phyloP scores from a whole-genome alignment of 1,284 basidiomycete species.

The Boletus smithii region DNA sequence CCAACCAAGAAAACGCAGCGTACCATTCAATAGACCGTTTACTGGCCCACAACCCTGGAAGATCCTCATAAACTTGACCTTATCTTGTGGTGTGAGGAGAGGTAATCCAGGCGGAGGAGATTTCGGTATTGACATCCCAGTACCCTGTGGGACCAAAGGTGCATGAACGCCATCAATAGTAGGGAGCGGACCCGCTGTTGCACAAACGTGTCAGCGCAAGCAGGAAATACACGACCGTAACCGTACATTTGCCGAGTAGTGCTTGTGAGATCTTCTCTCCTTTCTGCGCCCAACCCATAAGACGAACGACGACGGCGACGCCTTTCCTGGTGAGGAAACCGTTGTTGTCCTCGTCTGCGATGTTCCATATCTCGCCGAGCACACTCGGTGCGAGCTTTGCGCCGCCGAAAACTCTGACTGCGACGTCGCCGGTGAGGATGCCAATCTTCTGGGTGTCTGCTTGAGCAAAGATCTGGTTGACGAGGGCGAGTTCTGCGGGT shows the following conservation, averaged over 20 bases:
- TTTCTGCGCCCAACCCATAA: slow-evolving; percentile 92
- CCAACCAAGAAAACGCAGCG: slow-evolving; percentile 18
- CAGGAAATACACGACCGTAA: slow-evolving; percentile 13
- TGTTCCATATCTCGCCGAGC: slow-evolving; percentile 91
- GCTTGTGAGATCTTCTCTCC: slow-evolving; percentile 68
- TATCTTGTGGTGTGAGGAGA: slow-evolving; percentile 74
- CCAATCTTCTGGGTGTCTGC: slow-evolving; percentile 76
- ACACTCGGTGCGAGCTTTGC: slow-evolving; percentile 73
- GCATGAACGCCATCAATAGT: slow-evolving; percentile 70
- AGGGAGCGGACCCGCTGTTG: slow-evolving; percentile 77
- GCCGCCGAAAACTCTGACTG: slow-evolving; percentile 76
- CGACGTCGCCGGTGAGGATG: slow-evolving; percentile 81
- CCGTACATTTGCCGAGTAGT: slow-evolving; percentile 64
- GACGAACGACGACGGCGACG: slow-evolving; percentile 80
- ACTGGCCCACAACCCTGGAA: slow-evolving; percentile 73
- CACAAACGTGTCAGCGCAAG: slow-evolving; percentile 11
- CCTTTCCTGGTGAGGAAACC: slow-evolving; percentile 87
- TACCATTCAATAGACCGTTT: slow-evolving; percentile 76
- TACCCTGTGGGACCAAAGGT: slow-evolving; percentile 44
- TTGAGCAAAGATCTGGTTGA: slow-evolving; percentile 65
- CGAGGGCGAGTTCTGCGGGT: slow-evolving; percentile 61
- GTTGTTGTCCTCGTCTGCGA: slow-evolving; percentile 91
- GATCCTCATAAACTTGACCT: slow-evolving; percentile 76
- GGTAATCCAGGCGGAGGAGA: slow-evolving; percentile 63
- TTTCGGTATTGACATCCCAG: slow-evolving; percentile 51